Percentiles rank a stretch among this genome's conserved stretches.
Evolutionary conservation across 2,329 filamentous ascomycete species (phyloP).

Genomic region (Diaporthe sp.): DNA sequence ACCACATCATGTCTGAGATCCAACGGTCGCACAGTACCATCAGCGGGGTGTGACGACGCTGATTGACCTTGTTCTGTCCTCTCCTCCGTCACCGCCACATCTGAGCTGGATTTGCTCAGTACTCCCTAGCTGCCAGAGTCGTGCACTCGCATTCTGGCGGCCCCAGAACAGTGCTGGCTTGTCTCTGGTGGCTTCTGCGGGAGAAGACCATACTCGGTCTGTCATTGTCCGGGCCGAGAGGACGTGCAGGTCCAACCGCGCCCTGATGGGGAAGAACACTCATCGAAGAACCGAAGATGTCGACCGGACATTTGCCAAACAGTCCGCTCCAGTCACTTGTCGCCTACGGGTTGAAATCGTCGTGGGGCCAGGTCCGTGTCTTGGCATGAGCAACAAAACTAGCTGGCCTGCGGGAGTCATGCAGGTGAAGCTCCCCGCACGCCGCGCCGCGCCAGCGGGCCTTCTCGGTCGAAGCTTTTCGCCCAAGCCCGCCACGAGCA

Average conservation of each 20-base stretch:
- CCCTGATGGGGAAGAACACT: background rate
- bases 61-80: background rate
- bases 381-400: background rate
- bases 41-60: conserved; percentile 3
- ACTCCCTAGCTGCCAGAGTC: background rate
- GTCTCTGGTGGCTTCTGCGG: background rate
- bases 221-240: background rate
- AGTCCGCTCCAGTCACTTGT: background rate
- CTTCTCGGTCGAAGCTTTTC: conserved; percentile 18
- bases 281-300: conserved; percentile 1
- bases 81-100: conserved; percentile 23
- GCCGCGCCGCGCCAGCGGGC: conserved; percentile 16
- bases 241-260: background rate
- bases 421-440: conserved; percentile 1
- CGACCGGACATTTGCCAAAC: background rate
- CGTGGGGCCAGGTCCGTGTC: background rate
- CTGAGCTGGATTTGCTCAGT: background rate
- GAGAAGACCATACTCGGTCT: background rate
- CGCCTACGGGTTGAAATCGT: background rate
- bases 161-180: background rate
- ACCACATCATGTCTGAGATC: conserved; percentile 40
- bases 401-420: background rate
- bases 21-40: conserved; percentile 29
- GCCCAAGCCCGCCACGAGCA: conserved; percentile 15
- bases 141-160: background rate